A percentile compares a stretch with the other conserved stretches of the same genome.
phyloP scores from a whole-genome alignment of 176 grass and related monocot species.

The Rhynchospora breviuscula region DNA sequence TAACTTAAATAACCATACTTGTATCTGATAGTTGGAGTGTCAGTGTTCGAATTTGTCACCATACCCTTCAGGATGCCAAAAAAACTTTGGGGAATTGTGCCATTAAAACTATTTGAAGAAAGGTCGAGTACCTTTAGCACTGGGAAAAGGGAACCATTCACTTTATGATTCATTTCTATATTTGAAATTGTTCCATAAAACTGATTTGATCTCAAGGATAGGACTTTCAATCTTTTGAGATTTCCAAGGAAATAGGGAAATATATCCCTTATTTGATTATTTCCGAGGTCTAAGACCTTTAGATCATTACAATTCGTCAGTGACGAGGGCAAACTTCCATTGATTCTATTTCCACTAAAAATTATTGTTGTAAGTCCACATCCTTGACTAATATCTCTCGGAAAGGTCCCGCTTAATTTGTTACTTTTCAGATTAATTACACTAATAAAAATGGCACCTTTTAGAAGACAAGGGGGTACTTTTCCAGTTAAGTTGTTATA shows the following conservation, averaged over 20 bases:
- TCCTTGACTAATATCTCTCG: too few species aligned
- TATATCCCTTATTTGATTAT: conserved; percentile 21
- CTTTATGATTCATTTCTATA: not conserved
- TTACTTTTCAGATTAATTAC: too few species aligned
- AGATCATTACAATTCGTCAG: conserved; percentile 17
- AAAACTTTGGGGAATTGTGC: not conserved
- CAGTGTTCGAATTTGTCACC: not conserved
- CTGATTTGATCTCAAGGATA: conserved; percentile 28
- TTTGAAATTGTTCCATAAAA: conserved; percentile 23
- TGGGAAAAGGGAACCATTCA: not conserved
- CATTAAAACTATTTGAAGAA: conserved; percentile 31
- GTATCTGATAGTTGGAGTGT: too few species aligned
- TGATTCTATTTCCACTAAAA: conserved; percentile 29
- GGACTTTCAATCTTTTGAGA: conserved; percentile 5
- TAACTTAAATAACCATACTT: too few species aligned
- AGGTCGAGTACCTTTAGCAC: conserved; percentile 32
- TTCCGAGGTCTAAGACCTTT: conserved; percentile 30
- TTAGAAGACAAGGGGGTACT: too few species aligned
- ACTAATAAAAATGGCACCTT: too few species aligned
- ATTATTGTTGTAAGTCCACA: conserved; percentile 4
- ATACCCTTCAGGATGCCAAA: conserved; percentile 30
- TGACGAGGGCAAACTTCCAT: conserved; percentile 20
- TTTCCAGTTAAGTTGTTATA: too few species aligned
- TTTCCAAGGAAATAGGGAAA: conserved; percentile 28
- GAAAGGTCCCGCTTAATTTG: too few species aligned